Evolutionary conservation across 192 early-diverging fungal species (phyloP), one percentile per base, ranked within the genome.

Genomic region (Backusella morwellensis): DNA sequence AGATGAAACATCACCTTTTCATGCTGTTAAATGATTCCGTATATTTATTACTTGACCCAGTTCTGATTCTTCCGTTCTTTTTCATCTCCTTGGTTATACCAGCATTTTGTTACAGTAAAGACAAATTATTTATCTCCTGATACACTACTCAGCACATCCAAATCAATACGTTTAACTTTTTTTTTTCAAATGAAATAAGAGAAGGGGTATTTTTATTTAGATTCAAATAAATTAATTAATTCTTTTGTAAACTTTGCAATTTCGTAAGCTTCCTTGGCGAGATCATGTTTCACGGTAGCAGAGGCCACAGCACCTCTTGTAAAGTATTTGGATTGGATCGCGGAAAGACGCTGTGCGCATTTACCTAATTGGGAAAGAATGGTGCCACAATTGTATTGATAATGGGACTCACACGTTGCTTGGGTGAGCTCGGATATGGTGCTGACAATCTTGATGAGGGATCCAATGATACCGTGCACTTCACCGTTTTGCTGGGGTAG

Each of bases 181-280:
- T 40, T 40, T 40, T 40, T 40, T 11, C 38, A 40, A 40, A 11
- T 40, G 8, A 11, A 44, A 29, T 35, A 11, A 35, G 35, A 68
- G 42, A 2, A 4, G 17, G 47, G 47, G 47, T 50, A 50, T 50
- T 50, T 50, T 26, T 74, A 34, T 35, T 63, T 41, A 21, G 70
- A 23, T 72, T 78, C 77, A 66, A 94, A 86, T 79, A 96, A 86
- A 68, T 86, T 87, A 67, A 96, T 90, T 19, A 98, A 83, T 40
- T 94, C 93, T 81, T 96, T 96, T 47, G 94, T 95, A 76, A 85
- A 92, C 85, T 94, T 95, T 15, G 95, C 96, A 80, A 98, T 94
- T 76, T 98, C 95, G 85, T 95, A 95, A 66, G 91, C 82, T 4
- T 93, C 93, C 67, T 90, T 92, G 3, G 94, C 95, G 67, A 98